Percentiles rank a stretch among this genome's conserved stretches.
These are phyloP conservation scores for Zalerion maritima DNA, from an alignment of 495 filamentous ascomycete species.

Conservation along the genomic window DNA sequence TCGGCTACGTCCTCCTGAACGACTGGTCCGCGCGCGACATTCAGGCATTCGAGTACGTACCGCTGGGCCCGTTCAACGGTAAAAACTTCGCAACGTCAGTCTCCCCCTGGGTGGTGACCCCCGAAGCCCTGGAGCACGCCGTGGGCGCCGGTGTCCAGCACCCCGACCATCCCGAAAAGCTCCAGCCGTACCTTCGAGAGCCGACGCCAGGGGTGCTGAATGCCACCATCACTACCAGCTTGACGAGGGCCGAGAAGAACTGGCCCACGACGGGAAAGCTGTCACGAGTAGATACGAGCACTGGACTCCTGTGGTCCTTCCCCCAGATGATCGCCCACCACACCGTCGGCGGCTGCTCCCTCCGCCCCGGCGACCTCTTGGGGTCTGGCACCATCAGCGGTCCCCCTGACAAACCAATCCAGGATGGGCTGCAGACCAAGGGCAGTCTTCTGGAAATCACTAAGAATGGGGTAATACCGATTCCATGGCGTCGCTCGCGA, in stretches of 20 bases:
- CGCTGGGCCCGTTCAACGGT: slow-evolving; percentile 72
- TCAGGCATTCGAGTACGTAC: slow-evolving; percentile 81
- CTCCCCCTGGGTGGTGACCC: slow-evolving; percentile 75
- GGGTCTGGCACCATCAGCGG: slow-evolving; percentile 88
- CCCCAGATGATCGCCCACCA: slow-evolving; percentile 93
- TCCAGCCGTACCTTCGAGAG: slow-evolving; percentile 61
- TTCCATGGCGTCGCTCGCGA: background rate
- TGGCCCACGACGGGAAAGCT: too few species aligned
- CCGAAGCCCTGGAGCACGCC: slow-evolving; percentile 75
- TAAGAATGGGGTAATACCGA: slow-evolving; percentile 23
- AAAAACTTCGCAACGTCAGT: slow-evolving; percentile 93
- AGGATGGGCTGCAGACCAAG: slow-evolving; percentile 34
- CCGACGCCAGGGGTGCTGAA: too few species aligned
- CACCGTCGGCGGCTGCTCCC: slow-evolving; percentile 67
- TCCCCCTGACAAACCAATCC: too few species aligned
- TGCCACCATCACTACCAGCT: too few species aligned
- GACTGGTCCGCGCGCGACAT: slow-evolving; percentile 92
- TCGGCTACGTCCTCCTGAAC: slow-evolving; percentile 82
- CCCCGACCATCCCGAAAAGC: too few species aligned
- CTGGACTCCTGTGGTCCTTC: slow-evolving; percentile 86
- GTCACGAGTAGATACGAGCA: too few species aligned
- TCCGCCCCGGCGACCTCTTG: slow-evolving; percentile 70
- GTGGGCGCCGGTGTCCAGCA: too few species aligned
- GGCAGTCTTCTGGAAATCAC: slow-evolving; percentile 78
- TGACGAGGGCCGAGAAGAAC: too few species aligned